Evolutionary conservation across 208 protist species (phyloP).

Genomic region (Naegleria gruberi): DNA sequence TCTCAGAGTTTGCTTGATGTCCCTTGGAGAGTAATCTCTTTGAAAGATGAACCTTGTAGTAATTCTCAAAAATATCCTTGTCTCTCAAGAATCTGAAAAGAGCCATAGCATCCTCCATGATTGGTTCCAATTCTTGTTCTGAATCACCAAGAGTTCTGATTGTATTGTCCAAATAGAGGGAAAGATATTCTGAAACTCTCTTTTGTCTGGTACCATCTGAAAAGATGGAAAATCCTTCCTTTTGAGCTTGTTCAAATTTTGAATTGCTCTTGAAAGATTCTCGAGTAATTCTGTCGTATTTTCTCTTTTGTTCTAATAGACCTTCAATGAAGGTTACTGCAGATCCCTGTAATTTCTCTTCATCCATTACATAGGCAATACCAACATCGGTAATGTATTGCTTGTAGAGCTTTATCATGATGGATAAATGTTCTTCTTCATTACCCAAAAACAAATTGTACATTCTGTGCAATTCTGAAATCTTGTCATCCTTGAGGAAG

Average conservation of each 20-base stretch:
- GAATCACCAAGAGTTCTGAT: not conserved
- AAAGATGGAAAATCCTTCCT: not conserved
- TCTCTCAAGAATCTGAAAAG: constrained; percentile 28
- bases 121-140: not conserved
- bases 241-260: not conserved
- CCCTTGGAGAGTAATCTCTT: constrained; percentile 4
- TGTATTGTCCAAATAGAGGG: not conserved
- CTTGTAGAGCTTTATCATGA: not conserved
- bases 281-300: not conserved
- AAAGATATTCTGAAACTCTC: not conserved
- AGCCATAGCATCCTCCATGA: constrained; percentile 7
- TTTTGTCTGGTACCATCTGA: not conserved
- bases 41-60: constrained; percentile 33
- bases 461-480: not conserved
- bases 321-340: not conserved
- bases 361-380: not conserved
- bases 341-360: not conserved
- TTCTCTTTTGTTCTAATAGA: not conserved
- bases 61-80: constrained; percentile 36
- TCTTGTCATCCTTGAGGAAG: not conserved
- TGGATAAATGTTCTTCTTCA: not conserved
- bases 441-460: not conserved
- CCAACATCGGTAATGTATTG: not conserved
- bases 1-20: constrained; percentile 10
- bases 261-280: not conserved